Base-by-base conservation (phyloP, 306 rosid species). In the Glycine latifolia region DNA sequence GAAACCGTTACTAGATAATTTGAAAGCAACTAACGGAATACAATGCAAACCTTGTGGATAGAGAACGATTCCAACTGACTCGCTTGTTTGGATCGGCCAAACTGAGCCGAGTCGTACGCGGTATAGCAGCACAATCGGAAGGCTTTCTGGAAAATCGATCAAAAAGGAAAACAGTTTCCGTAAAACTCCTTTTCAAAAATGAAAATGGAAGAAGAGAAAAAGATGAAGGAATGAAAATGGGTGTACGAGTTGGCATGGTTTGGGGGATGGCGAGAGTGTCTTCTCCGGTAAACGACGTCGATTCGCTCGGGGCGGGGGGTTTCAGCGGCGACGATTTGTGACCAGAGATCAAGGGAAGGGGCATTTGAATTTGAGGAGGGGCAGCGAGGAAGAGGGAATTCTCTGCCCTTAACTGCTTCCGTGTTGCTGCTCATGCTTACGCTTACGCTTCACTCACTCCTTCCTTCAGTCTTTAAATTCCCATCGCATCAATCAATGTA, bases 21-120 rank as follows among this genome's bases (percentile, higher is more conserved):
- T 8, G 52, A 60, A 11, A 39, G 47, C 1, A 75, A 71, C 17
- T 62, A 72, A 58, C 7, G 16, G 33, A 44, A 26, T 50, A 81
- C 6, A 39, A 44, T 3, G 8, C 13, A 37, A 76, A 93, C 99
- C 99, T 95, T 80, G 91, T 86, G 31, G 98, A 95, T 49, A 95
- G 99, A 41, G 92, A 78, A 16, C 99, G 96, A 50, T 86, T 93
- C 98, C 99, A 95, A 87, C 98, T 93, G 69, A 91, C 87, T 79
- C 97, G 84, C 71, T 91, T 90, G 65, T 17, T 78, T 1, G 85
- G 94, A 12, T 88, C 85, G 33, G 77, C 96, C 67, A 95, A 79
- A 83, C 94, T 91, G 37, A 58, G 83, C 69, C 97, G 87, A 61
- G 31, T 78, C 43, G 69, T 83, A 47, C 31, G 73, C 44, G 52